Conservation (phyloP, 2,329 filamentous ascomycete species). For the Colletotrichum sidae region DNA sequence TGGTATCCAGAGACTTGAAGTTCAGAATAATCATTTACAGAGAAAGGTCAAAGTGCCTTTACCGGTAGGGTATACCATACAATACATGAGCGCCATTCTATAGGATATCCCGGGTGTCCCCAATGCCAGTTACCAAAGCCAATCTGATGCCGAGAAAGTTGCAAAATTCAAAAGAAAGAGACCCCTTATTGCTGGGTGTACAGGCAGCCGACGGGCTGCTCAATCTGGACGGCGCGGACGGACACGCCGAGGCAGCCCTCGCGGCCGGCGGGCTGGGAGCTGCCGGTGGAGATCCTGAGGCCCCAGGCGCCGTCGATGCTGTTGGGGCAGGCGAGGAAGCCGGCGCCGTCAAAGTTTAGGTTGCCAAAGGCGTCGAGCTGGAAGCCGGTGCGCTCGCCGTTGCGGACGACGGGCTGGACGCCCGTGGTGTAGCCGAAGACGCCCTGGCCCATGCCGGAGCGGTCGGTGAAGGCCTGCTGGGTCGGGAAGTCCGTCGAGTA, state of each 20-base stretch:
- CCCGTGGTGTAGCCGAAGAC: constrained; percentile 64
- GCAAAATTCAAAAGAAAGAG: neutral
- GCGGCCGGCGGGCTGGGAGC: constrained; percentile 50
- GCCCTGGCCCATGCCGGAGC: constrained; percentile 70
- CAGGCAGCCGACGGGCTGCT: constrained; percentile 49
- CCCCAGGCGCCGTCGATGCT: constrained; percentile 55
- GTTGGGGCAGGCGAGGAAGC: constrained; percentile 66
- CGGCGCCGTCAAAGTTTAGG: constrained; percentile 57
- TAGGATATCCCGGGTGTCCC: constrained; percentile 20
- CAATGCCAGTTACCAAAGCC: constrained; percentile 6
- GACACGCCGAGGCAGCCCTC: constrained; percentile 51
- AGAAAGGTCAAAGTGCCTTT: neutral
- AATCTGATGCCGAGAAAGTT: neutral
- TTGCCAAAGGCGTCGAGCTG: constrained; percentile 53
- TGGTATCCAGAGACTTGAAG: no score
- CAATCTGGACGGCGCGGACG: constrained; percentile 44
- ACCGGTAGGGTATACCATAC: constrained; percentile 5
- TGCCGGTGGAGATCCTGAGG: constrained; percentile 50
- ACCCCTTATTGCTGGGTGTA: constrained; percentile 44
- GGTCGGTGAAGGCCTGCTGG: constrained; percentile 66
- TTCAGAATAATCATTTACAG: neutral
- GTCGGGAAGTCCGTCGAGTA: constrained; percentile 54
- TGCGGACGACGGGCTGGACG: constrained; percentile 49
- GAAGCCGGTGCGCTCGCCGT: constrained; percentile 62
- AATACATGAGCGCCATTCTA: constrained; percentile 20